Evolutionary conservation across 2,329 filamentous ascomycete genomes (phyloP), one percentile per base, ranked within the genome.

Genomic region (Colletotrichum costaricense): DNA sequence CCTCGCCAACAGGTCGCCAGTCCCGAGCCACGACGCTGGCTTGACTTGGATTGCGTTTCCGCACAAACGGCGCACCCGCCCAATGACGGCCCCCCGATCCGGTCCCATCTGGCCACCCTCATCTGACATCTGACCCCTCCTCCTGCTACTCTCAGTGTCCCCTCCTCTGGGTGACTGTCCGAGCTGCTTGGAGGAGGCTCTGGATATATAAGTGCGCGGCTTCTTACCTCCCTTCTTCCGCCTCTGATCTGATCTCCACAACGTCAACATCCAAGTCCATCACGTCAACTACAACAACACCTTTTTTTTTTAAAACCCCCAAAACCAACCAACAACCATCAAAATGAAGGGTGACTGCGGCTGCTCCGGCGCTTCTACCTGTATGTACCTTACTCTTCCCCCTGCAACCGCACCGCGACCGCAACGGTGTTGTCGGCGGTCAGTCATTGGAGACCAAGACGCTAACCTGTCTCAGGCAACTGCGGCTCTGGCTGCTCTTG

Each of bases 311-410:
- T 11, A 26, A 69, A 52, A 19, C 46, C 33, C 24, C 59, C 58
- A 63, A 67, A 67, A 11, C 69, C 52, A 72, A 67, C 67, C 55
- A 74, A 58, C 33, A 26, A 75, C 68, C 74, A 74, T 72, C 74
- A 76, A 76, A 73, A 76, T 76, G 75, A 76, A 76, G 75, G 75
- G 75, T 72, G 75, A 76, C 72, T 76, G 75, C 57, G 75, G 75
- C 75, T 76, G 75, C 75, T 76, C 75, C 74, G 74, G 75, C 74
- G 60, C 75, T 66, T 75, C 74, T 60, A 66, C 72, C 66, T 76
- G 75, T 74, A 74, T 5, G 72, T 72, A 14, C 22, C 55, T 12
- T 4, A 8, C 24, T 22, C 49, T 59, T 19, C 49, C 24, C 28
- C 22, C 52, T n/a, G 46, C 55, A 4, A 7, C 16, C 14, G 38